Evolutionary conservation across 2,329 filamentous ascomycete genomes (phyloP).

Genomic region (Pseudogymnoascus sp.): DNA sequence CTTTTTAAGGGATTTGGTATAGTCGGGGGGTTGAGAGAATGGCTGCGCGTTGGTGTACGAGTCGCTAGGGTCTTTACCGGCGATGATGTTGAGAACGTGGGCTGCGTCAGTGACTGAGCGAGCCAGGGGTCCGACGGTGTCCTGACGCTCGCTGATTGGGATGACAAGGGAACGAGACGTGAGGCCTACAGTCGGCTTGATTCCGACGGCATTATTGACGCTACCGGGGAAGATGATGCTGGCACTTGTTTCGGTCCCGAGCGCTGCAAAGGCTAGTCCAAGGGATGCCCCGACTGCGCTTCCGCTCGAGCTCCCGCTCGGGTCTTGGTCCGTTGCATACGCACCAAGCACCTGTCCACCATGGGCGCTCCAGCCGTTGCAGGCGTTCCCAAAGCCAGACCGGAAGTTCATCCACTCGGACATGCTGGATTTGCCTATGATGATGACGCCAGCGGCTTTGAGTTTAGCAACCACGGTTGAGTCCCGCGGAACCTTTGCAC

Average conservation of each 20-base stretch:
- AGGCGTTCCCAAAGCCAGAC: constrained; percentile 38
- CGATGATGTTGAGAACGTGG: constrained; percentile 53
- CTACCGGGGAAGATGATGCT: constrained; percentile 49
- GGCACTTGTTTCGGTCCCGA: constrained; percentile 58
- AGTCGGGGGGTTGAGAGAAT: constrained; percentile 45
- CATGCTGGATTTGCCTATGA: constrained; percentile 34
- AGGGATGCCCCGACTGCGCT: constrained; percentile 51
- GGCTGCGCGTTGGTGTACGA: constrained; percentile 57
- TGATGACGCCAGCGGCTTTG: constrained; percentile 18
- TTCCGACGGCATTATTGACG: constrained; percentile 52
- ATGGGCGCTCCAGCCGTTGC: constrained; percentile 55
- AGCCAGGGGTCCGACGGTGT: constrained; percentile 56
- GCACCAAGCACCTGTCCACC: constrained; percentile 54
- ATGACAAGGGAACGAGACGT: constrained; percentile 54
- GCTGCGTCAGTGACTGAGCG: constrained; percentile 58
- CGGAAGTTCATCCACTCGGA: constrained; percentile 51
- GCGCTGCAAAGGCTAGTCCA: constrained; percentile 47
- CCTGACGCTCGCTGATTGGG: constrained; percentile 55
- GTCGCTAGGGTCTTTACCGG: constrained; percentile 50
- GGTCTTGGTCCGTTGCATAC: constrained; percentile 54
- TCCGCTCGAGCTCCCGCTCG: constrained; percentile 52
- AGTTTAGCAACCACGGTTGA: constrained; percentile 20
- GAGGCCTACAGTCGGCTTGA: constrained; percentile 57
- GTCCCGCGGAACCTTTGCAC: constrained; percentile 19
- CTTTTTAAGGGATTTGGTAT: constrained; percentile 47